These are phyloP conservation scores for Verticillium klebahnii DNA, from an alignment of 2,329 filamentous ascomycete species.

Conservation along the genomic window DNA sequence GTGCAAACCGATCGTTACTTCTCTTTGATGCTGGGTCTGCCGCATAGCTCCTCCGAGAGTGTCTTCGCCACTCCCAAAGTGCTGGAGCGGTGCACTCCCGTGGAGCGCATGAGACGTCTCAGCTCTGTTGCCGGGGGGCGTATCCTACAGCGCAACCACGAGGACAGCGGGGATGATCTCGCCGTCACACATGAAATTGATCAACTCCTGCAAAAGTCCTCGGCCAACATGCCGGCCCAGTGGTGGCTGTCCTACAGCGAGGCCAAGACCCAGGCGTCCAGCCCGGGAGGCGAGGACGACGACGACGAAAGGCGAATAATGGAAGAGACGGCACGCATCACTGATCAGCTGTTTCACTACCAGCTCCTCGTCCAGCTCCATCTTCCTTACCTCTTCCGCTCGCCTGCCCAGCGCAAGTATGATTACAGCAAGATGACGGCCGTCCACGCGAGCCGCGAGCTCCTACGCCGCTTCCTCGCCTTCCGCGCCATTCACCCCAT, in stretches of 20 bases:
- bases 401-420: conserved; percentile 30
- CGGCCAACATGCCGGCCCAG: conserved; percentile 31
- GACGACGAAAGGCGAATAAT: conserved; percentile 7
- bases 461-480: conserved; percentile 42
- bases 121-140: conserved; percentile 36
- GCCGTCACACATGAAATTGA: conserved; percentile 38
- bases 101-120: conserved; percentile 39
- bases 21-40: conserved; percentile 45
- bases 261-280: background rate
- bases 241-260: conserved; percentile 39
- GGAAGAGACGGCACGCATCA: conserved; percentile 25
- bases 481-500: conserved; percentile 36
- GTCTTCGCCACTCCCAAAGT: conserved; percentile 26
- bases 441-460: conserved; percentile 44
- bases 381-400: conserved; percentile 48
- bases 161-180: conserved; percentile 29
- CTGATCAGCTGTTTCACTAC: conserved; percentile 46
- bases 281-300: conserved; percentile 19
- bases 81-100: conserved; percentile 25
- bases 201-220: conserved; percentile 39
- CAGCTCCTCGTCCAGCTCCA: conserved; percentile 48
- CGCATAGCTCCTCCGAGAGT: conserved; percentile 36
- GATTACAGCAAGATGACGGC: conserved; percentile 45
- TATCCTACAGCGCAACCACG: conserved; percentile 43
- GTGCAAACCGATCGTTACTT: conserved; percentile 45